Evolutionary conservation across 2,329 filamentous ascomycete species (phyloP), one percentile per base, ranked within the genome.

Genomic region (Shiraia bambusicola): DNA sequence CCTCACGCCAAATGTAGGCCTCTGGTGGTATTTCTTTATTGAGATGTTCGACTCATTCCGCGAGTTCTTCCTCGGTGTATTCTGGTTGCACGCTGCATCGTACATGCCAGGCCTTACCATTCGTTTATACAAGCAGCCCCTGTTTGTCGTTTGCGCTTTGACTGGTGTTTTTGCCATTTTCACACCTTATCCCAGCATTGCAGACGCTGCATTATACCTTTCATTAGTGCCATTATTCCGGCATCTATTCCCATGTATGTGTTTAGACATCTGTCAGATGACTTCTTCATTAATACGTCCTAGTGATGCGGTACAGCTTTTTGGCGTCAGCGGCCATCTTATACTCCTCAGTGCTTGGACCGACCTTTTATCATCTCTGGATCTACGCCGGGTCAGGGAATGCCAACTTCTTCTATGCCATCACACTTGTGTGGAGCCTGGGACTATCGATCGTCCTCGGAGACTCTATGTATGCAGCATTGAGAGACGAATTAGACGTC

Each of bases 1-100:
- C 64, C 77, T 98, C 28, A 94, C 92, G 0, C 93, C 93, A 10
- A 98, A 97, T 54, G 87, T 94, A 22, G 93, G 93, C 1, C 77
- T 98, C 1, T 98, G 93, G 93, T 98, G 93, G 93, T 98, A 98
- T 71, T 98, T 98, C 72, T 97, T 98, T 66, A 95, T 94, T 55
- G 92, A 98, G 66, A 98, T 98, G 83, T 98, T 98, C 67, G 93
- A 98, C 71, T 92, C 91, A 1, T 98, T 98, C 78, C 82, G 93
- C 28, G 85, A 87, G 56, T 98, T 98, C 76, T 98, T 97, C 77
- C 80, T 98, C 3, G 93, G 88, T 40, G 91, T 98, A 34, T 98
- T 98, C 73, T 97, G 94, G 90, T 79, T 98, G 47, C 93, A 98
- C 65, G 82, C 97, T 43, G 83, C 87, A 0, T 86, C 87, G 28